These are phyloP conservation scores for Termitomyces sp. DNA, from an alignment of 768 basidiomycete species.

Conservation along the genomic window DNA sequence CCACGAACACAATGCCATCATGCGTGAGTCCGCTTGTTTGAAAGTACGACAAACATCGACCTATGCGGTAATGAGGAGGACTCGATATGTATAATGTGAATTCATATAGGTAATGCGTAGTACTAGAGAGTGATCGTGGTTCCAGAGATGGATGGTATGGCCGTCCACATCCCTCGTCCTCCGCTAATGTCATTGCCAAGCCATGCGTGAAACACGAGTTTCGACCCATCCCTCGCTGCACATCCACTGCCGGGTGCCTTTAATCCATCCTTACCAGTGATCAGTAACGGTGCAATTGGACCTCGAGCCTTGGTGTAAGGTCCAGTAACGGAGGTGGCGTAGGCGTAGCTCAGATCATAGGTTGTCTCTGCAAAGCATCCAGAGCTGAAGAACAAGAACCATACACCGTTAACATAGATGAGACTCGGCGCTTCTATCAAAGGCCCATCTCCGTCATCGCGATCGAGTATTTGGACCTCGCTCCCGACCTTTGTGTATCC, in stretches of 20 bases:
- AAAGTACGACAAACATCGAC: too few relatives aligned
- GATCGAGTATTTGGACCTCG: conserved; percentile 12
- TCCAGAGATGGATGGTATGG: conserved; percentile 5
- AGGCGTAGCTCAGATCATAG: conserved; percentile 14
- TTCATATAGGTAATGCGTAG: neutral
- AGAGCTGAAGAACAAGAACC: conserved; percentile 14
- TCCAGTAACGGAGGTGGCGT: conserved; percentile 9
- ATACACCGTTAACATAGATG: conserved; percentile 10
- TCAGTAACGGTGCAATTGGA: conserved; percentile 10
- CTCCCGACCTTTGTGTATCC: conserved; percentile 13
- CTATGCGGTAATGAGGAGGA: too few relatives aligned
- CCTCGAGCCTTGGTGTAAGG: conserved; percentile 12
- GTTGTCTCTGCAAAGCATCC: conserved; percentile 13
- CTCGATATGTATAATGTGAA: neutral
- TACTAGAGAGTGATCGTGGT: conserved; percentile 9
- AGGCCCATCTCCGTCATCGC: conserved; percentile 13
- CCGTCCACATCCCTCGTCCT: conserved; percentile 15
- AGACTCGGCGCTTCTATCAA: conserved; percentile 13
- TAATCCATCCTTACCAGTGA: conserved; percentile 11
- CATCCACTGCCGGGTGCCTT: conserved; percentile 14
- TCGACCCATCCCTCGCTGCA: conserved; percentile 9
- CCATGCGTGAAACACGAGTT: conserved; percentile 10
- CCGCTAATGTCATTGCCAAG: conserved; percentile 7
- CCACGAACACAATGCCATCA: too few relatives aligned
- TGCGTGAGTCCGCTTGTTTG: too few relatives aligned